These are phyloP conservation scores for Poa annua DNA, from an alignment of 176 grass and related monocot genomes.

Conservation along the genomic window DNA sequence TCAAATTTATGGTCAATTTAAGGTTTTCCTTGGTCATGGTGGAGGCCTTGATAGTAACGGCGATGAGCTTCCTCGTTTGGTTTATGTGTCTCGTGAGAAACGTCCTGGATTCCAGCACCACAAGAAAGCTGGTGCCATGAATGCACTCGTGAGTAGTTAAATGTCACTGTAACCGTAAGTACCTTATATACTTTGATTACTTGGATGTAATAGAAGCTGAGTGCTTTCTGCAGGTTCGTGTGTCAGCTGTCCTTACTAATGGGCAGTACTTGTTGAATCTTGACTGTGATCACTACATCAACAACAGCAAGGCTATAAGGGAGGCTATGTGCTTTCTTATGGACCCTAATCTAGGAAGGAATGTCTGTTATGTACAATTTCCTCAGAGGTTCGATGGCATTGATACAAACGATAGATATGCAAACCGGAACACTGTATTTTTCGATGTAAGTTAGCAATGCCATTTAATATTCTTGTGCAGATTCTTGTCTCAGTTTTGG, in stretches of 20 bases:
- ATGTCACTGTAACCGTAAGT: constrained; percentile 18
- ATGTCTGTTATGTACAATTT: constrained; percentile 93
- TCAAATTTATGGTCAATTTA: constrained; percentile 35
- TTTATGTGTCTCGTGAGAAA: constrained; percentile 99
- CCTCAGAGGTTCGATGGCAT: constrained; percentile 97
- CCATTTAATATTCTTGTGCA: constrained; percentile 7
- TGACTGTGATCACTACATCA: constrained; percentile 99
- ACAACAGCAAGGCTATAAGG: constrained; percentile 92
- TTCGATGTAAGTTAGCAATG: constrained; percentile 78
- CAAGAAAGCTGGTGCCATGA: constrained; percentile 99
- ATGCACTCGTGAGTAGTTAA: constrained; percentile 88
- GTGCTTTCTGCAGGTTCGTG: constrained; percentile 73
- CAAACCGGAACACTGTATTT: constrained; percentile 96
- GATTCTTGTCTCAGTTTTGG: neutral
- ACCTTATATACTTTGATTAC: constrained; percentile 37
- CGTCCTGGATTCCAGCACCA: constrained; percentile 96
- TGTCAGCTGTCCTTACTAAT: constrained; percentile 98
- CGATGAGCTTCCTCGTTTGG: constrained; percentile 92
- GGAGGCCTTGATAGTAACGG: constrained; percentile 90
- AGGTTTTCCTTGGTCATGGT: constrained; percentile 99
- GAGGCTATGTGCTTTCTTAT: constrained; percentile 99
- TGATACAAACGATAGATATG: constrained; percentile 95
- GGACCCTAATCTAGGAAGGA: constrained; percentile 94
- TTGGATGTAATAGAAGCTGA: constrained; percentile 35
- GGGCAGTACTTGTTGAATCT: constrained; percentile 97